Conservation (phyloP, 208 protist genomes). For the Endotrypanum monterogeii region DNA sequence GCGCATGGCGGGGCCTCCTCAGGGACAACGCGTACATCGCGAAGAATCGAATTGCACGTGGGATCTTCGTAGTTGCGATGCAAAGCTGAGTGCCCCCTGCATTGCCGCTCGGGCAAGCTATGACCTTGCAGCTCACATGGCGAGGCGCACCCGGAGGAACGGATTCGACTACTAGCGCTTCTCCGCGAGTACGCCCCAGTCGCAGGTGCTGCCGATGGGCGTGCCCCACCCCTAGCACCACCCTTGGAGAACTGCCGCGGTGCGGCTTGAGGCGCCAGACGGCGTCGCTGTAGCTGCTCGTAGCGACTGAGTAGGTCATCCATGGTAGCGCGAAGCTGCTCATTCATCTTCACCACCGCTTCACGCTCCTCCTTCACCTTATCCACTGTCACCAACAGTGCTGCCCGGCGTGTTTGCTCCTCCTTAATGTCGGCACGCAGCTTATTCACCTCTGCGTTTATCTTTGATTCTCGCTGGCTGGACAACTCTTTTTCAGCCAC, state of each 20-base stretch:
- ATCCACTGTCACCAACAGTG: constrained; percentile 53
- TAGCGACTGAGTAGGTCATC: constrained; percentile 53
- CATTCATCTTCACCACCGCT: constrained; percentile 56
- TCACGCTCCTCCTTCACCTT: constrained; percentile 67
- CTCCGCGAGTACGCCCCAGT: not conserved
- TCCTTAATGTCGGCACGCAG: constrained; percentile 63
- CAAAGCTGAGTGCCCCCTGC: not conserved
- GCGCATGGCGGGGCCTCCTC: constrained; percentile 33
- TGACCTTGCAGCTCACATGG: not conserved
- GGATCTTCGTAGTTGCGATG: constrained; percentile 71
- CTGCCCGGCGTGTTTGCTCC: constrained; percentile 50
- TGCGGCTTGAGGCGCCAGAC: constrained; percentile 5
- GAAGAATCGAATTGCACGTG: constrained; percentile 83
- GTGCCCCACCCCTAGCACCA: not conserved
- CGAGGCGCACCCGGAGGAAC: not conserved
- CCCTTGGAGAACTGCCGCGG: not conserved
- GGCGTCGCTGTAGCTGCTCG: constrained; percentile 19
- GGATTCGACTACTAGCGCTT: constrained; percentile 7
- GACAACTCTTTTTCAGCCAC: constrained; percentile 61
- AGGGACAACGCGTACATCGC: constrained; percentile 64
- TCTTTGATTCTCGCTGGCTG: constrained; percentile 56
- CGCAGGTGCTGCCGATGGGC: not conserved
- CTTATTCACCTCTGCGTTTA: constrained; percentile 56
- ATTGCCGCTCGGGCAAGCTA: not conserved
- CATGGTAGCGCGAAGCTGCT: constrained; percentile 72